Conservation (phyloP, 164 flowering plant genomes). For the Liquidambar formosana region DNA sequence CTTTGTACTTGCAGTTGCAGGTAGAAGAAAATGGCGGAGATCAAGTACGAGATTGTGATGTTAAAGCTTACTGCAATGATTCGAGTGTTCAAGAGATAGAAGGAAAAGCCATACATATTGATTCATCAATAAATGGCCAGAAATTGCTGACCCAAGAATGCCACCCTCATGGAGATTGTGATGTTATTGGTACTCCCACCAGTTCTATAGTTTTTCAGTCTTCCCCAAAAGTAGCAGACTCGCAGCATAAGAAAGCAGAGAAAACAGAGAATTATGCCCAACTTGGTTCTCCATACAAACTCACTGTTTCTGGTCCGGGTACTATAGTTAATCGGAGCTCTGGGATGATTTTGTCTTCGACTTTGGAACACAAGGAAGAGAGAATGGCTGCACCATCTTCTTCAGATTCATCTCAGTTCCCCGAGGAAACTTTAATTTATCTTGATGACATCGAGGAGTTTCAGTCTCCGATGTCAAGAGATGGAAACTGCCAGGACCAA, state of each 20-base stretch:
- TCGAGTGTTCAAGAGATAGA: constrained; percentile 15
- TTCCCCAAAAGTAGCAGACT: constrained; percentile 1
- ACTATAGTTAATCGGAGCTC: background rate
- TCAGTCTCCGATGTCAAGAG: constrained; percentile 25
- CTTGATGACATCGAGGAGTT: constrained; percentile 66
- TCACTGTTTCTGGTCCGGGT: background rate
- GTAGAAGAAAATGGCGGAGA: constrained; percentile 5
- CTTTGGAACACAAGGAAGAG: background rate
- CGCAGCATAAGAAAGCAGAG: constrained; percentile 3
- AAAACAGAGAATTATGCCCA: constrained; percentile 2
- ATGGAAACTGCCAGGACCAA: constrained; percentile 43
- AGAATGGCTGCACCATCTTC: constrained; percentile 17
- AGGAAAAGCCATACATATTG: constrained; percentile 4
- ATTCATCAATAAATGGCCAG: constrained; percentile 9
- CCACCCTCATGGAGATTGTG: background rate
- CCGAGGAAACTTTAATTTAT: constrained; percentile 37
- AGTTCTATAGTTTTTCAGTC: constrained; percentile 15
- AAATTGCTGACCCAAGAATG: background rate
- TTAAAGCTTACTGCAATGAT: background rate
- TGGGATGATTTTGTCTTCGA: background rate
- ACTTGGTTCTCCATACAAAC: background rate
- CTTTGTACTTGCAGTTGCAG: constrained; percentile 3
- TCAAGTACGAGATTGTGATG: background rate
- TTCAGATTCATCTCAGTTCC: constrained; percentile 38
- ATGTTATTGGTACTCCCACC: constrained; percentile 2